Base-by-base conservation (phyloP, 768 basidiomycete genomes). In the Asterophora lycoperdoides region DNA sequence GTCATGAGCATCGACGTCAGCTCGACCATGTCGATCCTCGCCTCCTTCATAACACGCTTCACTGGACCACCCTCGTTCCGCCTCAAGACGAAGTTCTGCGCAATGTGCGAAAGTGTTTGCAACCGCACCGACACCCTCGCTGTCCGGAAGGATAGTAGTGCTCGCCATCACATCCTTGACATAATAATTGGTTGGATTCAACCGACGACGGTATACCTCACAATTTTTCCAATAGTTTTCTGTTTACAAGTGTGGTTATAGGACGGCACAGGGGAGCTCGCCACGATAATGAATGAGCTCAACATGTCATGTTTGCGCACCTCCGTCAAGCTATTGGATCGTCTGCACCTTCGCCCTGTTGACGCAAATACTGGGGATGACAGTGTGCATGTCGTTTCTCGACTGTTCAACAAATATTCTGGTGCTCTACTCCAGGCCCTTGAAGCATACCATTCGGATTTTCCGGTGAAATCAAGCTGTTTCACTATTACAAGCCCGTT, bases 401-500 rank as follows among this genome's bases (percentile, higher is more conserved):
- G 92, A 19, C 64, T 91, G 20, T 94, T 94, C 69, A 83, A 84
- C 58, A 83, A 82, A 45, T 91, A 93, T 58, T 81, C 85, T 23
- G 73, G 71, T 11, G 73, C 83, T 18, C 72, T 94, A 37, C 69
- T 87, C 23, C 75, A 77, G 55, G 79, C 79, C 4, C 68, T 88
- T 40, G 79, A 81, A 26, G 64, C 73, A 3, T 77, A 70, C 53
- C 77, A 78, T 42, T 55, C 65, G 28, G 83, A 81, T 14, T 59
- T 57, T 42, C 47, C 61, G n/a, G 82, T 81, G 47, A 38, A 72
- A 58, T 48, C 13, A 5, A n/a, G n/a, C n/a, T n/a, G n/a, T n/a
- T n/a, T n/a, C n/a, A n/a, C n/a, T n/a, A n/a, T n/a, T n/a, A n/a
- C n/a, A n/a, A n/a, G 34, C 36, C n/a, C 23, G 14, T 11, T 49